phyloP scores from a whole-genome alignment of 441 rosid species.

The Arabidopsis hybrid region DNA sequence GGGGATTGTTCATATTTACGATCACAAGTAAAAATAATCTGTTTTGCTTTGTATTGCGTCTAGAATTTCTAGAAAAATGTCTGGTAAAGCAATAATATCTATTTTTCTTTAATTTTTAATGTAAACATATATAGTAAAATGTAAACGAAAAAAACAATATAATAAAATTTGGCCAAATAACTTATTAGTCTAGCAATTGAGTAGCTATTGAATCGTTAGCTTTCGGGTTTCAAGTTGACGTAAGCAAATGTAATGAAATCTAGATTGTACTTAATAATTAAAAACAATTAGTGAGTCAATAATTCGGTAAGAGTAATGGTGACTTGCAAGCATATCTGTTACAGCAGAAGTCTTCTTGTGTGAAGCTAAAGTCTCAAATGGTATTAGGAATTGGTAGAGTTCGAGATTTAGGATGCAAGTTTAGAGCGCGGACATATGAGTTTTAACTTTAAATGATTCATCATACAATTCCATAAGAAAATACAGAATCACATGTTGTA shows the following conservation, averaged over 20 bases:
- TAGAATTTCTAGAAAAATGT: slow-evolving; percentile 17
- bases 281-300: slow-evolving; percentile 19
- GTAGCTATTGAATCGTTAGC: background rate
- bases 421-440: too few species aligned
- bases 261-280: background rate
- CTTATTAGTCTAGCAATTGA: background rate
- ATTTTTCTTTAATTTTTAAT: background rate
- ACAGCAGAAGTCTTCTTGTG: slow-evolving; percentile 52
- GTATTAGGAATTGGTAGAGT: too few species aligned
- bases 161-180: background rate
- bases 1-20: slow-evolving; percentile 24
- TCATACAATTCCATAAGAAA: too few species aligned
- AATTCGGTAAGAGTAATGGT: slow-evolving; percentile 22
- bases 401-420: too few species aligned
- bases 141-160: background rate
- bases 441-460: too few species aligned
- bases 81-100: background rate
- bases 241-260: slow-evolving; percentile 13
- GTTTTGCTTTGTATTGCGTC: slow-evolving; percentile 17
- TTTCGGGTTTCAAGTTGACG: background rate
- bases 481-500: too few species aligned
- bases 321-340: slow-evolving; percentile 48
- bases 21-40: background rate
- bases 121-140: background rate
- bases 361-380: slow-evolving; percentile 58